Percentiles rank a stretch among this genome's conserved stretches.
phyloP scores from a whole-genome alignment of 2,329 filamentous ascomycete species.

The Bertia moriformis region DNA sequence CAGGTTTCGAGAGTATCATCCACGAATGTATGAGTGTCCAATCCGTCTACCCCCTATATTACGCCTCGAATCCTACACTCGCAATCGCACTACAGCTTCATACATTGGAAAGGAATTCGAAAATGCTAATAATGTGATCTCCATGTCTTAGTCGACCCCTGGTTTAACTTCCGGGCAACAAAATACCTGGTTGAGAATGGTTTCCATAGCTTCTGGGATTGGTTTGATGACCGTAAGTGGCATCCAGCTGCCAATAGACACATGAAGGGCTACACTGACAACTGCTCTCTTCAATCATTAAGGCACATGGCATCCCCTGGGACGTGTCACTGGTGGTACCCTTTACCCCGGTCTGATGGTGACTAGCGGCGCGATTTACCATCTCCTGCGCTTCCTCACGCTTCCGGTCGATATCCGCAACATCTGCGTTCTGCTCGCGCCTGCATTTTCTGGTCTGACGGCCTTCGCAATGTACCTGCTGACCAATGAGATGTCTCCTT shows the following conservation, averaged over 20 bases:
- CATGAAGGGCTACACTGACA: too few relatives aligned
- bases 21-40: constrained; percentile 72
- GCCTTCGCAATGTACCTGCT: constrained; percentile 86
- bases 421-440: constrained; percentile 91
- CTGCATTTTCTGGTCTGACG: constrained; percentile 84
- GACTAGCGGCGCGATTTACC: constrained; percentile 93
- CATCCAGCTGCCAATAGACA: not conserved
- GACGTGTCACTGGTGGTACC: constrained; percentile 95
- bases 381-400: constrained; percentile 73
- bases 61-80: too few relatives aligned
- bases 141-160: constrained; percentile 67
- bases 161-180: constrained; percentile 98
- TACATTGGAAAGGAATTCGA: too few relatives aligned
- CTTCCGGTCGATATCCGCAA: constrained; percentile 96
- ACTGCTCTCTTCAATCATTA: too few relatives aligned
- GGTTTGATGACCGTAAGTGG: constrained; percentile 76
- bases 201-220: constrained; percentile 99
- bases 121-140: constrained; percentile 13
- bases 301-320: constrained; percentile 90
- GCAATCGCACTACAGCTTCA: too few relatives aligned
- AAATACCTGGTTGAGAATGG: constrained; percentile 95
- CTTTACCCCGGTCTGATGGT: constrained; percentile 98
- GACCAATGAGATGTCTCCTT: constrained; percentile 94
- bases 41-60: not conserved
- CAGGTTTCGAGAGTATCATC: constrained; percentile 96